Evolutionary conservation across 306 rosid species (phyloP).

Genomic region (Purshia tridentata): DNA sequence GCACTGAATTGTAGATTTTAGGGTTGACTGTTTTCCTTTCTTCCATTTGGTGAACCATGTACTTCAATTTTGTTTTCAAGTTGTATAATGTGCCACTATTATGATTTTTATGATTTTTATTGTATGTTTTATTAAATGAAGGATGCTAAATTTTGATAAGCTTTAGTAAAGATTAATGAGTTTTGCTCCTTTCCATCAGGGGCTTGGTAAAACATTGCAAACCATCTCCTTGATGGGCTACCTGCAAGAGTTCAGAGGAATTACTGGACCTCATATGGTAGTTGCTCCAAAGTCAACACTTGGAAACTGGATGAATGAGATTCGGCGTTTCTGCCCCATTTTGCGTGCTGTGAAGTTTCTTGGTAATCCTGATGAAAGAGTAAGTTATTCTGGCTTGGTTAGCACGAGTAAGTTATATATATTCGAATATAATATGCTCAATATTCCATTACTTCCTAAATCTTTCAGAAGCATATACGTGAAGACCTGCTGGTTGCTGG

Average conservation of each 20-base stretch:
- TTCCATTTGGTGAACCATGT: background rate
- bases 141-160: slow-evolving; percentile 6
- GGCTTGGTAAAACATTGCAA: slow-evolving; percentile 96
- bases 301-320: slow-evolving; percentile 99
- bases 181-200: slow-evolving; percentile 45
- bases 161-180: background rate
- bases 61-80: background rate
- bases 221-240: slow-evolving; percentile 93
- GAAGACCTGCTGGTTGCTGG: slow-evolving; percentile 92
- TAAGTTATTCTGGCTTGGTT: slow-evolving; percentile 31
- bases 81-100: background rate
- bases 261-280: slow-evolving; percentile 96
- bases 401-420: slow-evolving; percentile 3
- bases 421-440: background rate
- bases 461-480: slow-evolving; percentile 69
- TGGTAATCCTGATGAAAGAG: slow-evolving; percentile 97
- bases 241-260: slow-evolving; percentile 91
- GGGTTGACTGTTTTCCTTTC: background rate
- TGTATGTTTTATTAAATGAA: background rate
- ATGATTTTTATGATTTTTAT: background rate
- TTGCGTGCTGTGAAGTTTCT: slow-evolving; percentile 88
- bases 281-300: slow-evolving; percentile 99
- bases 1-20: slow-evolving; percentile 13
- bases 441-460: slow-evolving; percentile 14
- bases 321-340: slow-evolving; percentile 86